Conservation (phyloP, 805 yeast species). For the Metschnikowia drakensbergensis region DNA sequence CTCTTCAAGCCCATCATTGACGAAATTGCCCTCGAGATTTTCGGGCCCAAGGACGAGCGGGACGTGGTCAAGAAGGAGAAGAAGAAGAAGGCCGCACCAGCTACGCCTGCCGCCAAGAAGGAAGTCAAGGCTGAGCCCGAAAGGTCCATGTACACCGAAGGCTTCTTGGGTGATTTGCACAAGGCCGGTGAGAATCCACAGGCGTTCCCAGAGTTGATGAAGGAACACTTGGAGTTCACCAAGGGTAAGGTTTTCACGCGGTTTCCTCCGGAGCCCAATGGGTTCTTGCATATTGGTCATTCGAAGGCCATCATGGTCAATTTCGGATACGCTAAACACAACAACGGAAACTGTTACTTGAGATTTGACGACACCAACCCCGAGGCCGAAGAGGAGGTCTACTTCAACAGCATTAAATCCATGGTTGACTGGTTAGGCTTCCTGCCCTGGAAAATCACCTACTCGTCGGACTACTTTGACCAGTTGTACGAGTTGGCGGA, state of each 20-base stretch:
- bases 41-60: constrained; percentile 97
- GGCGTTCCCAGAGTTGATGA: constrained; percentile 78
- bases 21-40: constrained; percentile 57
- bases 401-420: constrained; percentile 75
- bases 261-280: constrained; percentile 99
- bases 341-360: constrained; percentile 84
- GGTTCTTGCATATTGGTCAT: constrained; percentile 95
- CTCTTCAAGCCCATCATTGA: constrained; percentile 86
- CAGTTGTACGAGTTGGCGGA: constrained; percentile 86
- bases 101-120: constrained; percentile 14
- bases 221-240: constrained; percentile 72
- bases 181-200: constrained; percentile 95
- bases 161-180: constrained; percentile 92
- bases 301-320: constrained; percentile 97
- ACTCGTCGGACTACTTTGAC: constrained; percentile 94
- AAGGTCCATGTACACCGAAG: constrained; percentile 89
- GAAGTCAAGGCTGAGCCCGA: constrained; percentile 21
- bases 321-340: constrained; percentile 90
- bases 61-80: constrained; percentile 78
- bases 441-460: constrained; percentile 88
- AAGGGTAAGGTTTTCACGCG: constrained; percentile 85
- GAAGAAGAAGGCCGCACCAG: constrained; percentile 41
- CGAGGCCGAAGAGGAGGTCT: constrained; percentile 94
- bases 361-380: constrained; percentile 98
- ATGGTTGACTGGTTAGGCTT: constrained; percentile 95